Evolutionary conservation across 2,329 filamentous ascomycete species (phyloP).

Genomic region (Neodidymelliopsis sp.): DNA sequence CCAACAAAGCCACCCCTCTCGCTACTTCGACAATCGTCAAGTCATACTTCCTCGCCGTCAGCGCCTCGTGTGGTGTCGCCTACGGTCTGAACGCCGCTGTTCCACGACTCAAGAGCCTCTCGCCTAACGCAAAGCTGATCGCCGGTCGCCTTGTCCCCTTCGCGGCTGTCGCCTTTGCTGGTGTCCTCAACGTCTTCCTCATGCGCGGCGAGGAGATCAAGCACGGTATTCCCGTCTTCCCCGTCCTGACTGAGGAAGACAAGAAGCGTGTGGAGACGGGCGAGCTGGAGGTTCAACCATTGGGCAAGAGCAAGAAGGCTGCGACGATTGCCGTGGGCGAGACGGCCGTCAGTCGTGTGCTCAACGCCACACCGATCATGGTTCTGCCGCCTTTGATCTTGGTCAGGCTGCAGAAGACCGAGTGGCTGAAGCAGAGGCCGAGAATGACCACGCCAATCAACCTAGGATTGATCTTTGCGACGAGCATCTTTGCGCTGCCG

Average conservation of each 20-base stretch:
- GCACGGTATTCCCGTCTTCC: conserved; percentile 90
- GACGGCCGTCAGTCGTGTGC: conserved; percentile 87
- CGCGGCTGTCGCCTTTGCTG: conserved; percentile 90
- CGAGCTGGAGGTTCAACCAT: conserved; percentile 65
- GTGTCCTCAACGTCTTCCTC: conserved; percentile 92
- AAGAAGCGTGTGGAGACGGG: conserved; percentile 70
- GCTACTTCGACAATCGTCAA: conserved; percentile 81
- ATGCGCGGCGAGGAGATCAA: conserved; percentile 98
- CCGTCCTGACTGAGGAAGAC: conserved; percentile 75
- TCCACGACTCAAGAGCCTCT: conserved; percentile 78
- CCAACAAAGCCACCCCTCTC: conserved; percentile 94
- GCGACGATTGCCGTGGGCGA: conserved; percentile 90
- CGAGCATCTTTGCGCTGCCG: conserved; percentile 87
- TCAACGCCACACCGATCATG: conserved; percentile 98
- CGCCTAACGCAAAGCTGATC: conserved; percentile 76
- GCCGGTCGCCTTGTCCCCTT: conserved; percentile 92
- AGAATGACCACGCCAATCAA: conserved; percentile 83
- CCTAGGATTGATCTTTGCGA: conserved; percentile 83
- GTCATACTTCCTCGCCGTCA: conserved; percentile 91
- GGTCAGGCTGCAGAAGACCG: conserved; percentile 81
- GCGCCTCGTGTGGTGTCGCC: conserved; percentile 91
- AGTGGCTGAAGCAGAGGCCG: conserved; percentile 82
- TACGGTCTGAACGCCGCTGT: conserved; percentile 91
- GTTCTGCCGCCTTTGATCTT: conserved; percentile 88
- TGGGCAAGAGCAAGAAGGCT: conserved; percentile 88